Base-by-base conservation (phyloP, 257 asterid genomes). In the Ophiorrhiza pumila region DNA sequence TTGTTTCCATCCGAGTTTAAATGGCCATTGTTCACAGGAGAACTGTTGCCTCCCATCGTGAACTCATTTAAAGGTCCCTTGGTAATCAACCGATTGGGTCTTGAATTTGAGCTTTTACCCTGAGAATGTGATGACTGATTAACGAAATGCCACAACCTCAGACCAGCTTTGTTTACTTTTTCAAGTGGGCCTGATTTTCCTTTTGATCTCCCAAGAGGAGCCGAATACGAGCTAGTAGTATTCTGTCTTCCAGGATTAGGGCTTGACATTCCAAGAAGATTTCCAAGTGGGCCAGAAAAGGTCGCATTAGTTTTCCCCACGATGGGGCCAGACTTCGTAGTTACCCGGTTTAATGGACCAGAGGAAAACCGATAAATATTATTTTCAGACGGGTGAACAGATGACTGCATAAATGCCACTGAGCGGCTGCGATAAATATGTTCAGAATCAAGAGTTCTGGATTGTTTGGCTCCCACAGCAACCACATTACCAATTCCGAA, bases 371-470 rank as follows among this genome's bases (percentile, higher is more conserved):
- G 85, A 68, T 87, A 81, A 64, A 78, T 67, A 47, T 73, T 83
- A 76, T 79, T 86, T 76, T 93, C 97, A 0, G 97, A 82, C 4
- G 95, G 97, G 72, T 86, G 89, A 77, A 92, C 96, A 0, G 95
- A 84, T 0, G 98, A 92, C 37, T 88, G 96, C 82, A 80, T 78
- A 78, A 85, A 88, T 58, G 81, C 88, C 22, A 87, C 84, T 1
- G 97, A 84, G 50, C 89, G 89, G 80, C 81, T 84, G 42, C 83
- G 89, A 74, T 87, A 79, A 50, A 80, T 85, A 52, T 82, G 83
- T 60, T 78, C 83, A 56, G 80, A 73, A 74, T 82, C 90, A 12
- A 73, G 49, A 37, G 75, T 61, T 77, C 77, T 77, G 35, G 91
- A 78, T 34, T 89, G 88, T 70, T 82, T 87, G 63, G 76, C 68